Percentiles rank a stretch among this genome's conserved stretches.
Evolutionary conservation across 2,329 filamentous ascomycete genomes (phyloP).

Genomic region (Alternaria rosae): DNA sequence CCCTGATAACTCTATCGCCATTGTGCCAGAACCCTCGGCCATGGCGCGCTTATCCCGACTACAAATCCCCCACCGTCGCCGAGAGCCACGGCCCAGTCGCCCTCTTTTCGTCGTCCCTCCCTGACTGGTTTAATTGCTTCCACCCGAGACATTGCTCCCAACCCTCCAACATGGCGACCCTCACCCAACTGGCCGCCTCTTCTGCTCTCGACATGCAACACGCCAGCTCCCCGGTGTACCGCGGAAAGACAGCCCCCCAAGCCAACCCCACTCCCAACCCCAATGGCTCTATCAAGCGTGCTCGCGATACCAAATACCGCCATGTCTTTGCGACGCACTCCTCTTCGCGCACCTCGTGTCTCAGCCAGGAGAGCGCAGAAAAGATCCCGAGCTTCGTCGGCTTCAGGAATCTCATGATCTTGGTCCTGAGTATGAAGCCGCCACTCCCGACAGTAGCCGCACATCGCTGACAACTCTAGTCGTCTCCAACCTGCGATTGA

Average conservation of each 20-base stretch:
- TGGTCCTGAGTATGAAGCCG: conserved; percentile 75
- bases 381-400: conserved; percentile 84
- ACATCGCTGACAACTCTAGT: conserved; percentile 61
- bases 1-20: conserved; percentile 18
- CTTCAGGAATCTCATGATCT: conserved; percentile 94
- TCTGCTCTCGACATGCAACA: conserved; percentile 32
- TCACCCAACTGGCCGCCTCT: conserved; percentile 32
- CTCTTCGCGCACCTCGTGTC: conserved; percentile 73
- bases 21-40: conserved; percentile 15
- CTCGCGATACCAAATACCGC: conserved; percentile 72
- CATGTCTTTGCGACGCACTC: conserved; percentile 91
- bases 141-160: conserved; percentile 12
- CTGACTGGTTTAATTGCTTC: conserved; percentile 3
- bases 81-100: conserved; percentile 24
- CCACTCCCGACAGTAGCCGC: neutral
- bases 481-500: conserved; percentile 89
- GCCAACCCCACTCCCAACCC: conserved; percentile 8
- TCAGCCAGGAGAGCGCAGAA: conserved; percentile 79
- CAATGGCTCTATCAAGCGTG: conserved; percentile 26
- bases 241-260: conserved; percentile 31
- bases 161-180: conserved; percentile 41
- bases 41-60: conserved; percentile 15
- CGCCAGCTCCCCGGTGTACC: conserved; percentile 34
- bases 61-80: conserved; percentile 11
- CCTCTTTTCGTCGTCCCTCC: conserved; percentile 25